A percentile compares a stretch with the other conserved stretches of the same genome.
phyloP scores from a whole-genome alignment of 2,329 filamentous ascomycete species.

The Magnaporthales sp. region DNA sequence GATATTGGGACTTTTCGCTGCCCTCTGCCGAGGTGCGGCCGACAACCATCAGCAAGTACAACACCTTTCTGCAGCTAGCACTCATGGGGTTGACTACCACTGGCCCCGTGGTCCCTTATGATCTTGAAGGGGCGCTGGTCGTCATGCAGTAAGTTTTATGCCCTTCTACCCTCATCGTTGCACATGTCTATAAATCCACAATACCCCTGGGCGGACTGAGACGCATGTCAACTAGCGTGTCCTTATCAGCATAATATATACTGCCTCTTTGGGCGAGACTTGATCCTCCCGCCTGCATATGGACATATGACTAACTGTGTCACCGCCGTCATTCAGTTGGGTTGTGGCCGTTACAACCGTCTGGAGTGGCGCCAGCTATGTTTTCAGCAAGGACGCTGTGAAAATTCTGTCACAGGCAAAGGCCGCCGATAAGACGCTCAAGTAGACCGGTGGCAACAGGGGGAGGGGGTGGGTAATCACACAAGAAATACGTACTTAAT shows the following conservation, averaged over 20 bases:
- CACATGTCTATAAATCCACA: background rate
- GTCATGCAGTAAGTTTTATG: slow-evolving; percentile 51
- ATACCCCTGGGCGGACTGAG: background rate
- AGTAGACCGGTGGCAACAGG: background rate
- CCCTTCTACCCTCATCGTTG: background rate
- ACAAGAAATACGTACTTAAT: background rate
- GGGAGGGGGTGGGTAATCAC: background rate
- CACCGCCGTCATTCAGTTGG: slow-evolving; percentile 42
- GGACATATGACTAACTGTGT: background rate
- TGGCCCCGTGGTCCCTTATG: slow-evolving; percentile 61
- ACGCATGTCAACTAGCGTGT: background rate
- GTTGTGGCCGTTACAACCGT: slow-evolving; percentile 82
- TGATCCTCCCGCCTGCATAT: background rate
- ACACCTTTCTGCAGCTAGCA: slow-evolving; percentile 84
- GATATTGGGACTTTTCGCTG: slow-evolving; percentile 97
- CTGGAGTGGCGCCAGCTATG: slow-evolving; percentile 90
- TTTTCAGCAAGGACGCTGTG: slow-evolving; percentile 84
- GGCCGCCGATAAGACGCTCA: slow-evolving; percentile 7
- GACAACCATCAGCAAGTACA: slow-evolving; percentile 80
- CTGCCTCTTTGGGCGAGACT: background rate
- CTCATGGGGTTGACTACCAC: slow-evolving; percentile 80
- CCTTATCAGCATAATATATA: background rate
- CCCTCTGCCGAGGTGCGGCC: slow-evolving; percentile 79
- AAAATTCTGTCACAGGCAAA: slow-evolving; percentile 56
- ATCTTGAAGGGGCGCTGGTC: slow-evolving; percentile 45